Conservation (phyloP, 1,284 basidiomycete genomes). For the Tilletia indica region DNA sequence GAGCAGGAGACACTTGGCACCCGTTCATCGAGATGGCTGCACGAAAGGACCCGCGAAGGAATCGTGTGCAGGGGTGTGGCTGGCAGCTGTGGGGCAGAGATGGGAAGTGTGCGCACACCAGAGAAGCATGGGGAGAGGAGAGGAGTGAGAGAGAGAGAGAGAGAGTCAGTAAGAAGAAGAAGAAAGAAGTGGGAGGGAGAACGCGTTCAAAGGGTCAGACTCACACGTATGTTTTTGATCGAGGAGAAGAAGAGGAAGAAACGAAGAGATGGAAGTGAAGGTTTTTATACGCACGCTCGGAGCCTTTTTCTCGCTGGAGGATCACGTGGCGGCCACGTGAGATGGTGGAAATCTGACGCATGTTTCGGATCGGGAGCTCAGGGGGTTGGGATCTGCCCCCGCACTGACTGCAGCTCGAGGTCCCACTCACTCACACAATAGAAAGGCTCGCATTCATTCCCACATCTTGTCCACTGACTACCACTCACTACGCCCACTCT, state of each 20-base stretch:
- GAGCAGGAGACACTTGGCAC: conserved; percentile 13
- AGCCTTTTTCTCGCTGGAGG: background rate
- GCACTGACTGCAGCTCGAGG: background rate
- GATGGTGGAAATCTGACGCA: too few relatives aligned
- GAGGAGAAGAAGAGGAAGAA: conserved; percentile 1
- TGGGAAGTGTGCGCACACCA: background rate
- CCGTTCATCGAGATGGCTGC: background rate
- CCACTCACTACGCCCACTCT: too few relatives aligned
- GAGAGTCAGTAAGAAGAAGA: background rate
- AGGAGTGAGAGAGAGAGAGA: background rate
- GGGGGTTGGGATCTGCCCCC: background rate
- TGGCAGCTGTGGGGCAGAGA: conserved; percentile 8
- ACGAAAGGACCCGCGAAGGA: too few relatives aligned
- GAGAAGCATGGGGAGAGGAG: background rate
- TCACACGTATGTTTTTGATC: conserved; percentile 18
- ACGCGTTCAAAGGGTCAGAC: background rate
- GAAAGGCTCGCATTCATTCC: too few relatives aligned
- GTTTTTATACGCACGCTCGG: background rate
- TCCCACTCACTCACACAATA: background rate
- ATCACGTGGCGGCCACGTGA: too few relatives aligned
- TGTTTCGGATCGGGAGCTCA: background rate
- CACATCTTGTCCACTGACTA: too few relatives aligned
- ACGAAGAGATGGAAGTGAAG: background rate
- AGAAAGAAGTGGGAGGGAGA: background rate
- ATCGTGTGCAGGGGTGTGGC: conserved; percentile 15